These are phyloP conservation scores for Erysimum cheiranthoides DNA, from an alignment of 345 rosid species.

Conservation along the genomic window DNA sequence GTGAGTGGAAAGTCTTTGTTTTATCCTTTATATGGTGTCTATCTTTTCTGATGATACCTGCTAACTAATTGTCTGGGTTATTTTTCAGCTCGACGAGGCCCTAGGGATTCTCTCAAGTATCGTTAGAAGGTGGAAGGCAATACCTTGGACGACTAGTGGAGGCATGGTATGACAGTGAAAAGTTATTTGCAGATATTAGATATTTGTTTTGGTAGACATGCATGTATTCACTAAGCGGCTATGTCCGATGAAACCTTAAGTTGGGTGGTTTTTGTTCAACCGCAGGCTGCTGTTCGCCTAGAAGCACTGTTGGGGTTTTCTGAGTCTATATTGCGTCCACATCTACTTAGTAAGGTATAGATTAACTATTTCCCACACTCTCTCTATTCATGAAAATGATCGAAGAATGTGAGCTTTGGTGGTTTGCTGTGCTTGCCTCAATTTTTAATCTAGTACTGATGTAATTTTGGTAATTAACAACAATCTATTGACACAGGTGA, in stretches of 20 bases:
- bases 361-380: not conserved
- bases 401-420: conserved; percentile 15
- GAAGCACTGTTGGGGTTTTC: conserved; percentile 66
- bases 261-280: conserved; percentile 8
- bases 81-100: conserved; percentile 61
- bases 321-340: conserved; percentile 62
- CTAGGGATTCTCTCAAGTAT: conserved; percentile 53
- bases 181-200: conserved; percentile 8
- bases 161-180: conserved; percentile 62
- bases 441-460: not conserved
- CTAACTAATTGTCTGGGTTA: conserved; percentile 6
- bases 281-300: conserved; percentile 66
- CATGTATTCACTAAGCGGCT: not conserved
- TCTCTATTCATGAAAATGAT: conserved; percentile 27
- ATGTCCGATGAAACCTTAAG: conserved; percentile 12
- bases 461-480: conserved; percentile 14
- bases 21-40: conserved; percentile 8
- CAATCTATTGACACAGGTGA: conserved; percentile 49
- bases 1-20: conserved; percentile 14
- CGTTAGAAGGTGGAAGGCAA: conserved; percentile 64
- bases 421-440: conserved; percentile 8
- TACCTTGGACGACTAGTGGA: conserved; percentile 81
- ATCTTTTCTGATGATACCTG: conserved; percentile 19
- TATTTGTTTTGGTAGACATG: conserved; percentile 15
- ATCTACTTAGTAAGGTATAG: conserved; percentile 62